Evolutionary conservation across 306 rosid genomes (phyloP), one percentile per base, ranked within the genome.

Genomic region (Oemleria cerasiformis): DNA sequence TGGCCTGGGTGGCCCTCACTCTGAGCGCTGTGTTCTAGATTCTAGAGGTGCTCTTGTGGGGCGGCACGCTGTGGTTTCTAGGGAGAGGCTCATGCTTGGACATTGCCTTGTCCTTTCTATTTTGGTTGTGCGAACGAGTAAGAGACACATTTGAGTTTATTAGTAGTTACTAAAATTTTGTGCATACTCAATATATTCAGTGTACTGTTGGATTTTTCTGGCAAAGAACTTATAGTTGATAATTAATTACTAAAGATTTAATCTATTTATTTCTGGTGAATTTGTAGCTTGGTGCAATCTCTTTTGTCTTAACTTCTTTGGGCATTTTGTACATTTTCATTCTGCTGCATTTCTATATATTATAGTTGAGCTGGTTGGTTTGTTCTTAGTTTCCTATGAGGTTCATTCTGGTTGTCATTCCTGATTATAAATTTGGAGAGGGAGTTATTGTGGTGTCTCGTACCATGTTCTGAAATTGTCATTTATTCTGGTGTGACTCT

Each of bases 11-110:
- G 98, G 94, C 75, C 96, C 94, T 70, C 86, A 86, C 54, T 86
- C 91, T 78, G 98, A 94, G 85, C 88, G 60, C 63, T 84, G 83
- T 70, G 77, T 94, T 82, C 86, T 94, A 70, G 98, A 94, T 83
- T 91, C 97, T 77, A 91, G 92, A 86, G 97, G 98, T 70, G 92
- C 97, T 72, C 95, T 88, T 68, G 98, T 94, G 82, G 97, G 88
- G 82, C 83, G 98, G 77, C 91, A 34, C 75, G 96, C 91, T 42
- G 98, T 94, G 79, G 91, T 94, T 68, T 82, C 82, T 44, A 88
- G 98, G 83, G 98, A 94, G 84, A 84, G 98, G 74, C 98, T 91
- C 43, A 83, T 84, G 74, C 82, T 94, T 63, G 98, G 94, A 80
- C 98, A 94, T 73, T 94, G 98, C 72, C 94, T 94, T 58, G 90